Evolutionary conservation across 2,329 filamentous ascomycete genomes (phyloP).

Genomic region (Colletotrichum euphorbiae): DNA sequence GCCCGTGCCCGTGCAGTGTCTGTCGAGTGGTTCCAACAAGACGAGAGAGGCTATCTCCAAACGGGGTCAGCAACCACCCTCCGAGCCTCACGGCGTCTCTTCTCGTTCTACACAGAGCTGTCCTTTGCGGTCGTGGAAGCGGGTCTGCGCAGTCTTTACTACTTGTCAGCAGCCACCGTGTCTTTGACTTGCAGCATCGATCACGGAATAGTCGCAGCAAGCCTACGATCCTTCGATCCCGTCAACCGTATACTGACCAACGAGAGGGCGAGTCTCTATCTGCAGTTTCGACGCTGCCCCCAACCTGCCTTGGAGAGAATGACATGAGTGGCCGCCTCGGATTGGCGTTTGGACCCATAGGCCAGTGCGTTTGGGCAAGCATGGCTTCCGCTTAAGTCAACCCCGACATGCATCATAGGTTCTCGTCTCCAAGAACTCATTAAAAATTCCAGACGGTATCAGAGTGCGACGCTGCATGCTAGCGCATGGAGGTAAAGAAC

Average conservation of each 20-base stretch:
- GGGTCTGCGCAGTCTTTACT: not conserved
- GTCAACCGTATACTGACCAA: slow-evolving; percentile 30
- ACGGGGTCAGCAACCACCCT: too few species aligned
- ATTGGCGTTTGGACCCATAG: not conserved
- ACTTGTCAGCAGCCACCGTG: slow-evolving; percentile 4
- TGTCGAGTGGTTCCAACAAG: too few species aligned
- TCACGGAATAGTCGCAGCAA: slow-evolving; percentile 6
- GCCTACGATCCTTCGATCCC: slow-evolving; percentile 3
- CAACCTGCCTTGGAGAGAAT: not conserved
- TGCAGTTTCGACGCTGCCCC: not conserved
- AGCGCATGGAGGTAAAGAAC: slow-evolving; percentile 1
- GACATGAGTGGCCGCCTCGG: not conserved
- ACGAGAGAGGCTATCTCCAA: too few species aligned
- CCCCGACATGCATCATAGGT: not conserved
- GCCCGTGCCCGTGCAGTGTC: too few species aligned
- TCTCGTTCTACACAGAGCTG: not conserved
- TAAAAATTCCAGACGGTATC: not conserved
- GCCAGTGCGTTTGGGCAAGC: not conserved
- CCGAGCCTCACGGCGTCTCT: not conserved
- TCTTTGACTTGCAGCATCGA: slow-evolving; percentile 22
- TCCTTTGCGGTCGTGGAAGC: not conserved
- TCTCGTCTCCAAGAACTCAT: not conserved
- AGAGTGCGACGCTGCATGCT: not conserved
- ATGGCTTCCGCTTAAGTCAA: not conserved
- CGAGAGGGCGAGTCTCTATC: not conserved